Percentiles rank a stretch among this genome's conserved stretches.
These are phyloP conservation scores for Phytophthora macrochlamydospora DNA, from an alignment of 352 stramenopile species.

Conservation along the genomic window DNA sequence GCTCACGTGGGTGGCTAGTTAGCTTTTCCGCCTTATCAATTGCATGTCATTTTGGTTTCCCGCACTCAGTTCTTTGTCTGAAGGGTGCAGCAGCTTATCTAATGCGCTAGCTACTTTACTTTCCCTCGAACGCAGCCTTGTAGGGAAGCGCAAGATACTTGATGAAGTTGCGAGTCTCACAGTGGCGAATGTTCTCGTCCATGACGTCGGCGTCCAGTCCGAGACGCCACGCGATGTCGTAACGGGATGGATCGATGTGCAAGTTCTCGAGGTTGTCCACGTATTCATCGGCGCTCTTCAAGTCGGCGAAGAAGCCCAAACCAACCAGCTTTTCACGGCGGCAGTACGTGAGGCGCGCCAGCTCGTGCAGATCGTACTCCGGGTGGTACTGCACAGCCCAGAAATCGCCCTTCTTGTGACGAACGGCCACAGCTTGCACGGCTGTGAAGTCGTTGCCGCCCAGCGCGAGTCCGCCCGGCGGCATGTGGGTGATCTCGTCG, in stretches of 20 bases:
- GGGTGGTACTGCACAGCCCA: constrained; percentile 88
- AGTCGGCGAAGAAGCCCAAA: constrained; percentile 75
- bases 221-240: constrained; percentile 81
- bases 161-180: constrained; percentile 87
- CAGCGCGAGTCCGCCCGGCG: constrained; percentile 58
- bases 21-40: constrained; percentile 18
- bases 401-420: constrained; percentile 81
- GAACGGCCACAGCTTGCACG: constrained; percentile 76
- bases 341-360: constrained; percentile 76
- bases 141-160: constrained; percentile 83
- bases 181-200: constrained; percentile 77
- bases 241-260: constrained; percentile 68
- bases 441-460: constrained; percentile 71
- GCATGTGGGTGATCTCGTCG: constrained; percentile 82
- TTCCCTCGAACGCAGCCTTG: constrained; percentile 53
- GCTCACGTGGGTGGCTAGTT: constrained; percentile 14
- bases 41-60: constrained; percentile 18
- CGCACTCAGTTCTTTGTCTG: neutral
- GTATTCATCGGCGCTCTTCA: constrained; percentile 72
- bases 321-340: constrained; percentile 67
- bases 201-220: constrained; percentile 83
- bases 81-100: neutral
- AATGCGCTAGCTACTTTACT: constrained; percentile 14
- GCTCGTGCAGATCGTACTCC: constrained; percentile 85
- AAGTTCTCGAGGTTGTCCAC: constrained; percentile 79